Percentiles rank a stretch among this genome's conserved stretches.
These are phyloP conservation scores for Starmerella sirachaensis DNA, from an alignment of 805 yeast species.

Conservation along the genomic window DNA sequence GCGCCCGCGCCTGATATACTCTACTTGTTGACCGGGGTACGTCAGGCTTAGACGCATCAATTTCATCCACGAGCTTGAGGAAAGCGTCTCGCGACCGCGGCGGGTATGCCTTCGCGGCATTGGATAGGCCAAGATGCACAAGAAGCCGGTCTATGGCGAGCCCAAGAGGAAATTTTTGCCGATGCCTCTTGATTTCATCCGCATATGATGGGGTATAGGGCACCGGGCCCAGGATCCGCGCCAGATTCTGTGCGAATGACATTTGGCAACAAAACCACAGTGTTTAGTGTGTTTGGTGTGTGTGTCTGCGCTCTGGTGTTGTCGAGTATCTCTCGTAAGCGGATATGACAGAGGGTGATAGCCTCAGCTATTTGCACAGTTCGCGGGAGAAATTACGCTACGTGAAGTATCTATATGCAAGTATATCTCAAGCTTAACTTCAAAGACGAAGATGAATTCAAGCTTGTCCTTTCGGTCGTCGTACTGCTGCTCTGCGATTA, in stretches of 20 bases:
- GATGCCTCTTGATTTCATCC: slow-evolving; percentile 3
- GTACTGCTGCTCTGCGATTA: no score
- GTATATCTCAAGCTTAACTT: no score
- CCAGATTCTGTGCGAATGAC: slow-evolving; percentile 19
- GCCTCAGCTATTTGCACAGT: no score
- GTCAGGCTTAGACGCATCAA: slow-evolving; percentile 7
- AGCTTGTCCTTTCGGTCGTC: no score
- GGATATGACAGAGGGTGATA: no score
- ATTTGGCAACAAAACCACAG: neutral
- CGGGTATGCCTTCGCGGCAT: slow-evolving; percentile 11
- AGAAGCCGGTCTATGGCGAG: slow-evolving; percentile 17
- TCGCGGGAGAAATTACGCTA: no score
- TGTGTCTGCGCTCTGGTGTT: neutral
- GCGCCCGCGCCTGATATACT: slow-evolving; percentile 9
- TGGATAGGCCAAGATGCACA: slow-evolving; percentile 2
- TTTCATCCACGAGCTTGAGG: slow-evolving; percentile 3
- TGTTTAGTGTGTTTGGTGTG: neutral
- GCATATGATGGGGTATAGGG: slow-evolving; percentile 6
- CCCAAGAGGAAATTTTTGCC: slow-evolving; percentile 3
- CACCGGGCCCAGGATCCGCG: slow-evolving; percentile 8
- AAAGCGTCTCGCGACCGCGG: slow-evolving; percentile 9
- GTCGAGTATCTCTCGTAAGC: no score
- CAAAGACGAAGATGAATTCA: no score
- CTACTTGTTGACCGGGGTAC: no score
- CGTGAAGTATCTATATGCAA: no score